Base-by-base conservation (phyloP, 2,329 filamentous ascomycete genomes). In the Rhinocladiella similis region DNA sequence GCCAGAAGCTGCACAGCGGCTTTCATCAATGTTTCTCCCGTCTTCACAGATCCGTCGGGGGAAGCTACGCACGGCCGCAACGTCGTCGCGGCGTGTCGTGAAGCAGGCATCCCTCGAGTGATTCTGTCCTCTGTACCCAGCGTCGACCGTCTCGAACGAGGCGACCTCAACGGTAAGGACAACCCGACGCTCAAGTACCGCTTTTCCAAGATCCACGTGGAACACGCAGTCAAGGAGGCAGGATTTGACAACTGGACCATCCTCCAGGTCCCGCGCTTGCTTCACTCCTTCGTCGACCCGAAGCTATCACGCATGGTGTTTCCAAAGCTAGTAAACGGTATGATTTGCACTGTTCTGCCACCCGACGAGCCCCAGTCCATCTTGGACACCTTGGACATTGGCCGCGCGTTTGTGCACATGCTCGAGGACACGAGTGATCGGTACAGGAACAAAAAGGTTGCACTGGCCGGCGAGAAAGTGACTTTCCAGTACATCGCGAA, bases 381-480 rank as follows among this genome's bases (percentile, higher is more conserved):
- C 63, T 66, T 80, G 9, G 70, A 75, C 1, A 71, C 68, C 1
- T 66, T 58, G 6, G 77, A 80, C 53, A 77, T 81, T 54, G 78
- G 79, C 1, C 63, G 72, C 16, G 78, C 78, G 53, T 78, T 72
- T 4, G 74, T 73, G 16, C 68, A 75, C 61, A 75, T 75, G 0
- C 77, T 81, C 50, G 47, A 66, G 3, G 57, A 74, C 1, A 72
- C 74, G 13, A 39, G 5, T 0, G 66, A 71, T 18, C 18, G 27
- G 13, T 80, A 72, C 66, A 64, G 70, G 25, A 66, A 67, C 22
- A 66, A 65, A 22, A 71, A 73, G 7, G 66, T 80, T 7, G 73
- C 71, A 10, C 63, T 80, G 3, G 77, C 76, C 0, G 76, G 77
- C 0, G 77, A 81, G 51, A 73, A 79, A 58, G 63, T 80, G 53